phyloP scores from a whole-genome alignment of 331 rosid species.

The Malus hybrid region DNA sequence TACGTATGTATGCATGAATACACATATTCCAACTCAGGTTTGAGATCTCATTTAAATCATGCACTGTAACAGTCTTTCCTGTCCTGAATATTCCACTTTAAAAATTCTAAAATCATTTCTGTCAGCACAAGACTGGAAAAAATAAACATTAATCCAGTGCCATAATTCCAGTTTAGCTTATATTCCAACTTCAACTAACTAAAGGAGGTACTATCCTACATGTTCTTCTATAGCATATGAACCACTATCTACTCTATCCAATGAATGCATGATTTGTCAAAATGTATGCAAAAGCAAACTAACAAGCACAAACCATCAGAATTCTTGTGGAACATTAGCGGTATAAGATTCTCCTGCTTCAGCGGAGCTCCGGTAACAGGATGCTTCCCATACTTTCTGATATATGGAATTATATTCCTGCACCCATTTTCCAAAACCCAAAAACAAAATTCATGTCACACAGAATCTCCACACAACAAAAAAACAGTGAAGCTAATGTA shows the following conservation, averaged over 20 bases:
- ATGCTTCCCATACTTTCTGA: slow-evolving; percentile 75
- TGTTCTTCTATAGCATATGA: background rate
- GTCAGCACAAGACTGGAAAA: background rate
- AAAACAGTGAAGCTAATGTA: background rate
- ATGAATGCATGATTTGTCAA: background rate
- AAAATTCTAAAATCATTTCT: background rate
- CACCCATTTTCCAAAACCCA: slow-evolving; percentile 19
- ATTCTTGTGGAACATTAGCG: slow-evolving; percentile 83
- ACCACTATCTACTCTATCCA: background rate
- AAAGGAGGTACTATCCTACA: background rate
- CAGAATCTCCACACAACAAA: background rate
- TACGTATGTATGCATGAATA: background rate
- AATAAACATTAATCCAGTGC: background rate
- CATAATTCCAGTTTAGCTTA: background rate
- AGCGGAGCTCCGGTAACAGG: slow-evolving; percentile 77
- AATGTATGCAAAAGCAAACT: background rate
- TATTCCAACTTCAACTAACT: background rate
- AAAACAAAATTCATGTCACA: background rate
- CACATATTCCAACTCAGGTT: background rate
- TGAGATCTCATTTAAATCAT: background rate
- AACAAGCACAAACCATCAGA: slow-evolving; percentile 55
- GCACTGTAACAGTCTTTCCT: background rate
- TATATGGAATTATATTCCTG: slow-evolving; percentile 78
- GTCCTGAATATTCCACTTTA: background rate
- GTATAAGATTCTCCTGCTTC: slow-evolving; percentile 72